phyloP scores from a whole-genome alignment of 1,139 yeast genomes.

The Pichia sp. region DNA sequence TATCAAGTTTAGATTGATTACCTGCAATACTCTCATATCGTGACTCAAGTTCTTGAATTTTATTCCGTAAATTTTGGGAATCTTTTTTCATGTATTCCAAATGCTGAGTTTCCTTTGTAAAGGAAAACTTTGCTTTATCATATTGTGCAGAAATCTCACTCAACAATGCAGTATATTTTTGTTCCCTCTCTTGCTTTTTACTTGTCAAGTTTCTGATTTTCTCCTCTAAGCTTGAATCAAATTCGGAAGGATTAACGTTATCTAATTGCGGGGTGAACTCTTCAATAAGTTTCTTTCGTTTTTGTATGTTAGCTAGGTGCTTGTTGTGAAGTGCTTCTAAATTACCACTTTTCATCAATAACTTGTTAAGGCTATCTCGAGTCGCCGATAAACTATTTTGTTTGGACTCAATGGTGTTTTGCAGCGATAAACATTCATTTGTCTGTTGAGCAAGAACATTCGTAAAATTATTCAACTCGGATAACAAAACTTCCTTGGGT shows the following conservation, averaged over 20 bases:
- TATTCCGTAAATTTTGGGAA: slow-evolving; percentile 33
- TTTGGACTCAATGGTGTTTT: slow-evolving; percentile 23
- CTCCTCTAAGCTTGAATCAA: slow-evolving; percentile 22
- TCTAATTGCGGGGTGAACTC: slow-evolving; percentile 11
- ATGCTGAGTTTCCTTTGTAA: slow-evolving; percentile 42
- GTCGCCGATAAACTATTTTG: slow-evolving; percentile 24
- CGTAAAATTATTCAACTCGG: slow-evolving; percentile 53
- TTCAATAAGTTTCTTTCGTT: slow-evolving; percentile 13
- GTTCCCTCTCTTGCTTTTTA: slow-evolving; percentile 12
- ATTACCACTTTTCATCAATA: slow-evolving; percentile 55
- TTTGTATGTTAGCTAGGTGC: slow-evolving; percentile 32
- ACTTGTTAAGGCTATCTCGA: slow-evolving; percentile 38
- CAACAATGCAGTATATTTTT: slow-evolving; percentile 16
- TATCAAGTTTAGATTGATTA: slow-evolving; percentile 38
- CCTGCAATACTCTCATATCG: slow-evolving; percentile 37
- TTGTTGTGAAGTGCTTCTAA: slow-evolving; percentile 45
- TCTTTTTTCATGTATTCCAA: slow-evolving; percentile 37
- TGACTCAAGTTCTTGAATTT: slow-evolving; percentile 34
- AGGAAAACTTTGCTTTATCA: slow-evolving; percentile 32
- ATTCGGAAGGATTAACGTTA: slow-evolving; percentile 10
- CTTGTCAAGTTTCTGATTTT: slow-evolving; percentile 12
- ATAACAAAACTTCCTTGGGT: slow-evolving; percentile 47
- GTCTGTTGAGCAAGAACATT: slow-evolving; percentile 40
- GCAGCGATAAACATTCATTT: slow-evolving; percentile 27
- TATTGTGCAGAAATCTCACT: slow-evolving; percentile 14